Percentiles rank a stretch among this genome's conserved stretches.
phyloP scores from a whole-genome alignment of 2,329 filamentous ascomycete genomes.

The Emericellopsis atlantica region DNA sequence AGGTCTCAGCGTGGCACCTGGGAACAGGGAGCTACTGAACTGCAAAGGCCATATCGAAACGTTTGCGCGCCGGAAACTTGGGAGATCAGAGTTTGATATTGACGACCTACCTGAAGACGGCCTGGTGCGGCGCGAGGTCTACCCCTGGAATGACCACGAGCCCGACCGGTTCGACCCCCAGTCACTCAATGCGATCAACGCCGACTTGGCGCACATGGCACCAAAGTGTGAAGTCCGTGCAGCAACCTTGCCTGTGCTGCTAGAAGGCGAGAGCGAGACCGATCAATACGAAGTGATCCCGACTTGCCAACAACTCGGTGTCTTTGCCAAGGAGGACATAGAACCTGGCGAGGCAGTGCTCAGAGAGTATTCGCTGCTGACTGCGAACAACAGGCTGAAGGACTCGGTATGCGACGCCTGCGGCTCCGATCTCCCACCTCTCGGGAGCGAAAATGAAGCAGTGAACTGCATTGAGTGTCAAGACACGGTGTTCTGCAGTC shows the following conservation, averaged over 20 bases:
- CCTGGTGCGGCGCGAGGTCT: conserved; percentile 56
- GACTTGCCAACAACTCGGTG: conserved; percentile 66
- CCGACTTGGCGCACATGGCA: conserved; percentile 53
- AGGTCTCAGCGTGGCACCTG: conserved; percentile 41
- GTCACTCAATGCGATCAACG: conserved; percentile 61
- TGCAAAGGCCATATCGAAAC: conserved; percentile 40
- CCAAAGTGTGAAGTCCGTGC: conserved; percentile 73
- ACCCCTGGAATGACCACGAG: conserved; percentile 56
- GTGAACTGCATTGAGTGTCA: conserved; percentile 48
- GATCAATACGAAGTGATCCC: conserved; percentile 35
- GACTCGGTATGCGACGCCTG: conserved; percentile 86
- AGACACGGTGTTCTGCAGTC: conserved; percentile 55
- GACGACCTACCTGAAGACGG: conserved; percentile 55
- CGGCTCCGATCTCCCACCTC: conserved; percentile 55
- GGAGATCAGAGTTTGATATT: conserved; percentile 30
- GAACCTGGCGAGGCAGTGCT: conserved; percentile 64
- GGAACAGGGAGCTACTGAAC: conserved; percentile 41
- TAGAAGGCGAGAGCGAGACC: conserved; percentile 38
- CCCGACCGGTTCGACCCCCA: conserved; percentile 59
- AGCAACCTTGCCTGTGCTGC: conserved; percentile 61
- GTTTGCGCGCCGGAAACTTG: conserved; percentile 35
- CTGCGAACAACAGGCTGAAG: conserved; percentile 78
- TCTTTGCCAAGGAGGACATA: conserved; percentile 81
- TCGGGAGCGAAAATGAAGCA: conserved; percentile 31
- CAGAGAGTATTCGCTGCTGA: conserved; percentile 73